Conservation (phyloP, 495 filamentous ascomycete genomes). For the Hapsidospora chrysogenum region DNA sequence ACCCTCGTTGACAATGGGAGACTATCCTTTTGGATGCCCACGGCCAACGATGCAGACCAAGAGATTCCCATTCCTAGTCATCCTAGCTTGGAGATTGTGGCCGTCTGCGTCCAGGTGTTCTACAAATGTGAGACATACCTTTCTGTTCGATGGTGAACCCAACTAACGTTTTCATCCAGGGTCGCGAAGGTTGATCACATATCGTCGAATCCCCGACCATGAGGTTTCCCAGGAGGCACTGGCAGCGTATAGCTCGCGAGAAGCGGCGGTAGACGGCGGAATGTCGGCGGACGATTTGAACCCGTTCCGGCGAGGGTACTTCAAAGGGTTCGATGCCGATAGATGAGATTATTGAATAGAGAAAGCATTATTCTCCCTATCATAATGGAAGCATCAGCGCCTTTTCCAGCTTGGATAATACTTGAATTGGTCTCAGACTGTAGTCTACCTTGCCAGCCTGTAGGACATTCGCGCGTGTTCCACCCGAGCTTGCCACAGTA, state of each 20-base stretch:
- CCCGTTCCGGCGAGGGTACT: conserved; percentile 56
- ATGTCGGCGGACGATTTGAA: conserved; percentile 62
- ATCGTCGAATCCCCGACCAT: conserved; percentile 50
- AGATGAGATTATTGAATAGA: too few species aligned
- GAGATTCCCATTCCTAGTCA: conserved; percentile 67
- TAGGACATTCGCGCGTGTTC: too few species aligned
- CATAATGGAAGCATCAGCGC: too few species aligned
- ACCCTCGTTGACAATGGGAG: conserved; percentile 72
- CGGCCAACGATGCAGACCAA: conserved; percentile 56
- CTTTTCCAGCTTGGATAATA: too few species aligned
- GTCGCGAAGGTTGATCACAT: conserved; percentile 77
- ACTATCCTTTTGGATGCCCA: conserved; percentile 94
- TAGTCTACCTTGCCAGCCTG: too few species aligned
- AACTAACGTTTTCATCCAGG: conserved; percentile 39
- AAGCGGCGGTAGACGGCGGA: conserved; percentile 19
- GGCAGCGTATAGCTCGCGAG: conserved; percentile 12
- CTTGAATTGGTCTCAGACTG: too few species aligned
- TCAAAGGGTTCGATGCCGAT: conserved; percentile 16
- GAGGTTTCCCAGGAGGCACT: conserved; percentile 29
- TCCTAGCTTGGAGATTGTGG: conserved; percentile 56
- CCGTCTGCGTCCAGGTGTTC: conserved; percentile 70
- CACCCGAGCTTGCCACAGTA: too few species aligned
- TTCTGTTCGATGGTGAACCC: too few species aligned
- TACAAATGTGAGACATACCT: conserved; percentile 48
- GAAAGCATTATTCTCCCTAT: too few species aligned